A percentile compares a stretch with the other conserved stretches of the same genome.
These are phyloP conservation scores for Escovopsis sp. DNA, from an alignment of 2,329 filamentous ascomycete species.

Conservation along the genomic window DNA sequence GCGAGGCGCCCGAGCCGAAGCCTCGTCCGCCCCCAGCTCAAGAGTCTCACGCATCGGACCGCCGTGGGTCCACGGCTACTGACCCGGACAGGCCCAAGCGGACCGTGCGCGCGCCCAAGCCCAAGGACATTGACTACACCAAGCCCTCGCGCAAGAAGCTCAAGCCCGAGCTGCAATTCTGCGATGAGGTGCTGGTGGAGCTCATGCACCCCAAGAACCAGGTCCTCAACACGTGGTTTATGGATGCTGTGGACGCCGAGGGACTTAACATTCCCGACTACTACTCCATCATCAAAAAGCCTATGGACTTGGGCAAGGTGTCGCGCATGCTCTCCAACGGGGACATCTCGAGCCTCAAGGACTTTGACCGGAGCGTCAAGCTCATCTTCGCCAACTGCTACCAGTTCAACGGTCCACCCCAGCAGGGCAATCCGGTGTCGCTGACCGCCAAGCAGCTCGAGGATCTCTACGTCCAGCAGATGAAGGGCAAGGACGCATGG, in stretches of 20 bases:
- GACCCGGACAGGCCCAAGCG: conserved; percentile 77
- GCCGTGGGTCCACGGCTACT: conserved; percentile 60
- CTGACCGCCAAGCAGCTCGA: conserved; percentile 58
- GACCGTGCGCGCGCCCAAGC: conserved; percentile 81
- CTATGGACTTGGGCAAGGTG: conserved; percentile 88
- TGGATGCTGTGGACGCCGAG: conserved; percentile 79
- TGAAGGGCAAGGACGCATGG: conserved; percentile 69
- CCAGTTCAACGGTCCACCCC: conserved; percentile 59
- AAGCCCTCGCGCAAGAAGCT: conserved; percentile 74
- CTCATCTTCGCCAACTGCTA: conserved; percentile 83
- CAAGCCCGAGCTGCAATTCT: conserved; percentile 79
- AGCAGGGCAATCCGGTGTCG: conserved; percentile 54
- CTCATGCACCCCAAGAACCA: conserved; percentile 61
- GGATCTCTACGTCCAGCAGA: conserved; percentile 58
- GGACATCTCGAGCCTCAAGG: conserved; percentile 67
- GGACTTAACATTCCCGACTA: conserved; percentile 89
- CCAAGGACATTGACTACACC: conserved; percentile 79
- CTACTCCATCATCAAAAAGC: conserved; percentile 86
- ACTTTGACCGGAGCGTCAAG: conserved; percentile 71
- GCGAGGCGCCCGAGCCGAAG: conserved; percentile 10
- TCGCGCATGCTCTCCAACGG: conserved; percentile 60
- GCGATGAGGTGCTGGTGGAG: conserved; percentile 66
- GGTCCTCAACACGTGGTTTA: conserved; percentile 57
- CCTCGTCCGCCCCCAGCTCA: conserved; percentile 7
- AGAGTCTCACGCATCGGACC: conserved; percentile 10